Conservation (phyloP, 2,329 filamentous ascomycete species). For the Ophiostoma piceae region DNA sequence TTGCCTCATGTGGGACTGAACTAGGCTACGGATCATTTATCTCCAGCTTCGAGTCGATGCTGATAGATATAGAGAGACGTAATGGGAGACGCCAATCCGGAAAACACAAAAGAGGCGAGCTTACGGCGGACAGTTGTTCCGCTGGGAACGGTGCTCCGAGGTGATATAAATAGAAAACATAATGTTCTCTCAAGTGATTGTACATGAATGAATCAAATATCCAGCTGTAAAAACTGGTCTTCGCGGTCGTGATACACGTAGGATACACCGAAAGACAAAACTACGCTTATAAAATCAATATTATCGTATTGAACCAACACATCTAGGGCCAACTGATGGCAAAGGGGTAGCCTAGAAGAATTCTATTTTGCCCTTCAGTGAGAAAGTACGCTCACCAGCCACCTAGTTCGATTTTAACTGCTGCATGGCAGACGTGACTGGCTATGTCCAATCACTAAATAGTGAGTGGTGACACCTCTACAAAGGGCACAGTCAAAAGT, state of each 20-base stretch:
- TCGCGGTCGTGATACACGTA: background rate
- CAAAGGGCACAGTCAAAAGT: background rate
- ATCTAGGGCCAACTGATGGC: constrained; percentile 6
- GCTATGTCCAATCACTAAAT: background rate
- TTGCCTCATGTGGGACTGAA: background rate
- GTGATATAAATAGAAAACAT: background rate
- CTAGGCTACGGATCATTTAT: background rate
- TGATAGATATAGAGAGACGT: too few species aligned
- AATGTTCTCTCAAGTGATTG: background rate
- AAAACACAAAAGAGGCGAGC: background rate
- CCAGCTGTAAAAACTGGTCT: background rate
- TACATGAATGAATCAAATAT: background rate
- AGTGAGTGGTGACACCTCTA: background rate
- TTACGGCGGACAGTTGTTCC: background rate
- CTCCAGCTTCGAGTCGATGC: background rate
- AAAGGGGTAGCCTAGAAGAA: background rate
- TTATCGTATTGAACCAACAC: background rate
- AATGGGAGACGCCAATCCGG: background rate
- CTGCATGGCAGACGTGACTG: background rate
- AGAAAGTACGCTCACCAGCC: background rate
- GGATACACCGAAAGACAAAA: background rate
- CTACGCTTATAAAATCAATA: background rate
- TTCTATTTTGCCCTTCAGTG: constrained; percentile 3
- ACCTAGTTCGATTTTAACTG: background rate
- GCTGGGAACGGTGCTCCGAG: background rate